phyloP scores from a whole-genome alignment of 2,329 filamentous ascomycete species.

The Hypoxylon rubiginosum region DNA sequence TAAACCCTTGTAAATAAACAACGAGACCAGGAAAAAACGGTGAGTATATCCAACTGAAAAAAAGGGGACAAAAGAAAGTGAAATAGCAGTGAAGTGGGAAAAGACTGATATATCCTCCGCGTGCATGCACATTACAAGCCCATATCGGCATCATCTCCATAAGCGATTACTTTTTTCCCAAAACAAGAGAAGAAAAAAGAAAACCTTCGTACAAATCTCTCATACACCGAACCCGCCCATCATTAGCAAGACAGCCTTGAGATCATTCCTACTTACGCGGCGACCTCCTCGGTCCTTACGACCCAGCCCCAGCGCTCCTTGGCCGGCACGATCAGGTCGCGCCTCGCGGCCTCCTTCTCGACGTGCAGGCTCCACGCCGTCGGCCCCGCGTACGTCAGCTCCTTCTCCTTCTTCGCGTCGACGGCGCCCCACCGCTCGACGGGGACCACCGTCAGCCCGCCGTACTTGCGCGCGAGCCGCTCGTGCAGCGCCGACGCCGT shows the following conservation, averaged over 20 bases:
- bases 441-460: conserved; percentile 30
- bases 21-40: no score
- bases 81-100: no score
- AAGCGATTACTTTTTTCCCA: no score
- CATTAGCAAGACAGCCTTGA: no score
- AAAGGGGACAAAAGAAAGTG: no score
- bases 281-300: conserved; percentile 11
- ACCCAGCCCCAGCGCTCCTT: conserved; percentile 43
- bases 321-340: conserved; percentile 38
- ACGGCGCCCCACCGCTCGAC: conserved; percentile 39
- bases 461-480: conserved; percentile 37
- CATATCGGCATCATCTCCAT: no score
- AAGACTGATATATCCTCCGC: no score
- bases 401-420: conserved; percentile 41
- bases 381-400: conserved; percentile 29
- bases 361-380: conserved; percentile 37
- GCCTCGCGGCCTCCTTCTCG: conserved; percentile 33
- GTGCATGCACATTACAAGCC: no score
- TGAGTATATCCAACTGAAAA: no score
- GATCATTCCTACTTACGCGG: neutral
- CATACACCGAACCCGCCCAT: neutral
- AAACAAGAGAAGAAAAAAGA: no score
- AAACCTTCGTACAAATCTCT: conserved; percentile 7
- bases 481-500: conserved; percentile 25
- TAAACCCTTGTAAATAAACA: no score